phyloP scores from a whole-genome alignment of 352 stramenopile species.

The Globisporangium camurandrum region DNA sequence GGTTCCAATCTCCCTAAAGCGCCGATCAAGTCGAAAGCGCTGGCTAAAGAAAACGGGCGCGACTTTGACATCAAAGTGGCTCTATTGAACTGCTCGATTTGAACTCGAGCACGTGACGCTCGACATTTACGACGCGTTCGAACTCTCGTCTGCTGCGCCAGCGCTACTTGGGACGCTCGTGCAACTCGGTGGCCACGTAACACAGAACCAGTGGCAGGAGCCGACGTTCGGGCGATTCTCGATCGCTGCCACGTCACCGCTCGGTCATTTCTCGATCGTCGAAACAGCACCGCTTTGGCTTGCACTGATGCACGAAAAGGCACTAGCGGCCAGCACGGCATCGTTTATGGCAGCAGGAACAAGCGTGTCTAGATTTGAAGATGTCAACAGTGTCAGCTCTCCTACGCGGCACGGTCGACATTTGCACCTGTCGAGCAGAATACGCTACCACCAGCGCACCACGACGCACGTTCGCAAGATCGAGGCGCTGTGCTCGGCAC shows the following conservation, averaged over 20 bases:
- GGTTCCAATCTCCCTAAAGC: no score
- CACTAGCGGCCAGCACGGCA: not conserved
- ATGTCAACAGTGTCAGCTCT: no score
- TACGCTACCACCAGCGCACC: not conserved
- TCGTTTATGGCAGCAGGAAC: not conserved
- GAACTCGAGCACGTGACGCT: not conserved
- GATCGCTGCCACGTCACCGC: no score
- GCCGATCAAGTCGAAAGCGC: no score
- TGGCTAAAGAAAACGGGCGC: no score
- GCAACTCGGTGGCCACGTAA: not conserved
- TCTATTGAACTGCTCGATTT: not conserved
- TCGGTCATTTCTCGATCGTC: no score
- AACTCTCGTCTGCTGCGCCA: not conserved
- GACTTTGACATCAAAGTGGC: slow-evolving; percentile 3
- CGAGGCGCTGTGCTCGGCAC: not conserved
- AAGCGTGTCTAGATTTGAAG: not conserved
- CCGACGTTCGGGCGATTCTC: not conserved
- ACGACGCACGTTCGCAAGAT: not conserved
- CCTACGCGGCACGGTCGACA: not conserved
- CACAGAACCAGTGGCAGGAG: not conserved
- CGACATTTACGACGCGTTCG: not conserved
- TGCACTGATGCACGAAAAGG: not conserved
- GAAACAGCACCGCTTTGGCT: not conserved
- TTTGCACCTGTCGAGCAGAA: not conserved
- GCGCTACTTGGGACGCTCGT: not conserved